Evolutionary conservation across 345 rosid species (phyloP).

Genomic region (Crucihimalaya himalaica): DNA sequence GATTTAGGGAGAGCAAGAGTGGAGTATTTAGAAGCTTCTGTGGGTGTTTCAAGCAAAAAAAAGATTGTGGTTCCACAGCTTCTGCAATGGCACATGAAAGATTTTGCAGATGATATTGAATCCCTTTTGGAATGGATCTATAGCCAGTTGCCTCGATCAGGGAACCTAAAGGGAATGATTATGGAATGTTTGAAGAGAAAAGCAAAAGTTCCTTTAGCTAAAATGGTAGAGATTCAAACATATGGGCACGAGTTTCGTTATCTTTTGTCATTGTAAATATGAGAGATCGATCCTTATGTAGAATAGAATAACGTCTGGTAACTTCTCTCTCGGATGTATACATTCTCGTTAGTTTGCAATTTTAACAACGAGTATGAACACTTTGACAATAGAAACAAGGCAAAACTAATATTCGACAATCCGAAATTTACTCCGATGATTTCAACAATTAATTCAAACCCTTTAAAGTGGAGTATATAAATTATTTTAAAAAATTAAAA

Average conservation of each 20-base stretch:
- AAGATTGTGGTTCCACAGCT: conserved; percentile 81
- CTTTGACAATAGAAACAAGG: background rate
- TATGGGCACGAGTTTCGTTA: conserved; percentile 80
- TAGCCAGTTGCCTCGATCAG: conserved; percentile 76
- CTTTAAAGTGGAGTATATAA: background rate
- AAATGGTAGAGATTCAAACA: conserved; percentile 70
- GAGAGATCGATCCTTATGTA: background rate
- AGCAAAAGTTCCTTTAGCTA: conserved; percentile 50
- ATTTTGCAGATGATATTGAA: conserved; percentile 79
- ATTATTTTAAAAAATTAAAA: background rate
- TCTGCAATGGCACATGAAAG: conserved; percentile 87
- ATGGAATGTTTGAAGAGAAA: conserved; percentile 71
- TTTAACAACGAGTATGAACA: background rate
- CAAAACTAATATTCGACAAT: background rate
- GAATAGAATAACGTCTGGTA: background rate
- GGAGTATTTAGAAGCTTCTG: conserved; percentile 80
- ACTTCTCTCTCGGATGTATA: conserved; percentile 5
- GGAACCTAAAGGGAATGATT: conserved; percentile 58
- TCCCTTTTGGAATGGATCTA: conserved; percentile 89
- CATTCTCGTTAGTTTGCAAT: background rate
- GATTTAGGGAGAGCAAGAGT: conserved; percentile 73
- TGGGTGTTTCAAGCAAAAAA: conserved; percentile 77
- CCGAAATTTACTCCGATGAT: background rate
- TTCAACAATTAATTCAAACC: conserved; percentile 13
- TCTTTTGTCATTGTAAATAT: conserved; percentile 51